A percentile compares a stretch with the other conserved stretches of the same genome.
Evolutionary conservation across 179 eudicot genomes (phyloP).

Genomic region (Sideroxylon spinosum): DNA sequence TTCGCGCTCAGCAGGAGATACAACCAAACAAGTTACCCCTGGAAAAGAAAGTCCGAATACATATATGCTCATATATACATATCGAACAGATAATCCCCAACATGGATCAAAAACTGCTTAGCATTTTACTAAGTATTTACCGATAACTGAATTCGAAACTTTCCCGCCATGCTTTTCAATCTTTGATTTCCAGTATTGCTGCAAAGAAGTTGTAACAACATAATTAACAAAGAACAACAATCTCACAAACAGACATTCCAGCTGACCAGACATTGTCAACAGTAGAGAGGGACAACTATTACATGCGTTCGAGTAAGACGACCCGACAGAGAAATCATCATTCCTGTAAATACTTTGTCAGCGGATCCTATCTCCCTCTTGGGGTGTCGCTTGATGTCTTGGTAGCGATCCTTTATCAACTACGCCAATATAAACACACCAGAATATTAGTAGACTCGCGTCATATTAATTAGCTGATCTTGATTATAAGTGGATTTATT

Average conservation of each 20-base stretch:
- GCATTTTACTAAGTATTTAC: constrained; percentile 24
- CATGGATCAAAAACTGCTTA: background rate
- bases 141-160: constrained; percentile 60
- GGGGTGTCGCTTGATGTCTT: constrained; percentile 39
- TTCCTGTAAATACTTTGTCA: constrained; percentile 55
- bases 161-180: constrained; percentile 74
- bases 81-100: too few species aligned
- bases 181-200: constrained; percentile 67
- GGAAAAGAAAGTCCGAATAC: background rate
- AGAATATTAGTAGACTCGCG: background rate
- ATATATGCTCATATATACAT: background rate
- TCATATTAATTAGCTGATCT: too few species aligned
- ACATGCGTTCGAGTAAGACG: constrained; percentile 70
- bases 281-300: background rate
- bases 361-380: constrained; percentile 35
- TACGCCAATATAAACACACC: constrained; percentile 11
- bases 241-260: background rate
- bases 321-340: constrained; percentile 63
- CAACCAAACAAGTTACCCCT: constrained; percentile 68
- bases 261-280: background rate
- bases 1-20: constrained; percentile 61
- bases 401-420: constrained; percentile 49
- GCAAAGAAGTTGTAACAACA: background rate
- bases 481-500: too few species aligned
- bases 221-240: background rate